Evolutionary conservation across 352 stramenopile genomes (phyloP).

Genomic region (Peronospora destructor): DNA sequence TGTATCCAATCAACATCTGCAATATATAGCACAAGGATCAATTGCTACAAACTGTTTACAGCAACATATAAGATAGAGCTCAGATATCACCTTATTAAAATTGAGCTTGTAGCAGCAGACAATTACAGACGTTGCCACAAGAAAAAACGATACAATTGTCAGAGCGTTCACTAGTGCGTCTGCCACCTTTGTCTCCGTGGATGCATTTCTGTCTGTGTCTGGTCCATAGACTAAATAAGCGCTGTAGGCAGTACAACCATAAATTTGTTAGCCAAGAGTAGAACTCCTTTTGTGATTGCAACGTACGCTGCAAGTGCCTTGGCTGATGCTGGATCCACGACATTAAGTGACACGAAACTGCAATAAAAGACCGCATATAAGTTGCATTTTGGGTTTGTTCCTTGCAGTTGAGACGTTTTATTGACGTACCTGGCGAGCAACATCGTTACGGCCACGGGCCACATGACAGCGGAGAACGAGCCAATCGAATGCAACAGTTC

Average conservation of each 20-base stretch:
- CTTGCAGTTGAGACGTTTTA: not conserved
- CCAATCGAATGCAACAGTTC: slow-evolving; percentile 80
- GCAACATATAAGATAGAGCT: not conserved
- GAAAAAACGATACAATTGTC: slow-evolving; percentile 86
- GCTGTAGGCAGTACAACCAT: slow-evolving; percentile 23
- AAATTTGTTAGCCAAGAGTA: not conserved
- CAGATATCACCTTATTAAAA: slow-evolving; percentile 53
- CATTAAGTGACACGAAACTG: slow-evolving; percentile 77
- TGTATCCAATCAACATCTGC: slow-evolving; percentile 80
- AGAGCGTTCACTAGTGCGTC: slow-evolving; percentile 84
- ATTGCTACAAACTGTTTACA: not conserved
- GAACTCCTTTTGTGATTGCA: not conserved
- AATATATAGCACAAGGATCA: slow-evolving; percentile 2
- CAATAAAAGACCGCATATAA: slow-evolving; percentile 1
- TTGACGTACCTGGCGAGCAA: slow-evolving; percentile 57
- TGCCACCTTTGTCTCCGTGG: slow-evolving; percentile 58
- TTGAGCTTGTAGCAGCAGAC: slow-evolving; percentile 89
- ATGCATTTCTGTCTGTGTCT: slow-evolving; percentile 43
- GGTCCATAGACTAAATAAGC: slow-evolving; percentile 76
- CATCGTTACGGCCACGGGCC: slow-evolving; percentile 76
- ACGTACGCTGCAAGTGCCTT: slow-evolving; percentile 65
- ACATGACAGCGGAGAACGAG: slow-evolving; percentile 79
- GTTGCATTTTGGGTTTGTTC: not conserved
- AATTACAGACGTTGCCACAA: slow-evolving; percentile 86
- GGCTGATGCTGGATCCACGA: slow-evolving; percentile 70